Evolutionary conservation across 2,329 filamentous ascomycete species (phyloP).

Genomic region (Penicillium sp.): DNA sequence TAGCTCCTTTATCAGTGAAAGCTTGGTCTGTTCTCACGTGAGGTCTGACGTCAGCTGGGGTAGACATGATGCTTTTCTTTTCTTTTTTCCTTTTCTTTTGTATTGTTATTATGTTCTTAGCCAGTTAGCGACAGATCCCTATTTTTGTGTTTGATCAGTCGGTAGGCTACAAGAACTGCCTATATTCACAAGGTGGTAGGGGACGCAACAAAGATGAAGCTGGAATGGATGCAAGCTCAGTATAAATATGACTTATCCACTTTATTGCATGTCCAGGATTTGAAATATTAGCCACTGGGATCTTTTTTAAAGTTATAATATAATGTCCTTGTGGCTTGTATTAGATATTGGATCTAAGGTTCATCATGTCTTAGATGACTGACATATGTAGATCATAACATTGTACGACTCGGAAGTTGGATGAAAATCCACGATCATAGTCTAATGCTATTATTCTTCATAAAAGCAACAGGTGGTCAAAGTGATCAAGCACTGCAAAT

Average conservation of each 20-base stretch:
- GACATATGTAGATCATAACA: neutral
- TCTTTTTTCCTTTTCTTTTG: neutral
- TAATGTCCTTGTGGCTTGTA: neutral
- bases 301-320: neutral
- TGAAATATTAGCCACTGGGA: no score
- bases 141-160: no score
- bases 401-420: neutral
- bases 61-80: no score
- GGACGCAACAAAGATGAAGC: no score
- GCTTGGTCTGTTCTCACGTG: conserved; percentile 26
- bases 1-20: conserved; percentile 17
- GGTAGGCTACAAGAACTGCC: neutral
- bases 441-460: neutral
- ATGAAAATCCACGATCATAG: neutral
- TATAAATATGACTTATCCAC: no score
- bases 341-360: neutral
- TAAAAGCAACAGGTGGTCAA: neutral
- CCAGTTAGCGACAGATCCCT: no score
- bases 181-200: no score
- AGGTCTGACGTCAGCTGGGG: conserved; percentile 15
- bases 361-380: neutral
- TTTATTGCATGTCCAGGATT: no score
- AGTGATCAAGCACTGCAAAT: neutral
- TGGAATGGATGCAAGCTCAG: no score
- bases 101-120: neutral